A percentile compares a stretch with the other conserved stretches of the same genome.
phyloP scores from a whole-genome alignment of 768 basidiomycete species.

The Pleurotus ostreatus region DNA sequence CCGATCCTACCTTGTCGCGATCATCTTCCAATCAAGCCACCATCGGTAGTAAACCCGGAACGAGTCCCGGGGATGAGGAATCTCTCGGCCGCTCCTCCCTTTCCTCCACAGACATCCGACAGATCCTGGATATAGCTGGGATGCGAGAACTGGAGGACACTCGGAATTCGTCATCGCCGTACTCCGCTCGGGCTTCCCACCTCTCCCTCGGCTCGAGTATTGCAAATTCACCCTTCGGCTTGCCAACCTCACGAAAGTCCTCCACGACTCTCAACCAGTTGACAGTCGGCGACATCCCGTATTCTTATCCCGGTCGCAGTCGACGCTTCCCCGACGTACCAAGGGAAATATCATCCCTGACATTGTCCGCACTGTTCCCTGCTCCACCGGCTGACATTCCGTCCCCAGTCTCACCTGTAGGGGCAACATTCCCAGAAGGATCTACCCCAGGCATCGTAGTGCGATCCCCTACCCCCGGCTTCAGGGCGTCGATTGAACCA shows the following conservation, averaged over 20 bases:
- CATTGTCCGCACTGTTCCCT: slow-evolving; percentile 5
- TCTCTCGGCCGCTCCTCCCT: slow-evolving; percentile 24
- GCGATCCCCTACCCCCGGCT: background rate
- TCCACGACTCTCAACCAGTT: background rate
- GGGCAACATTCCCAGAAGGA: background rate
- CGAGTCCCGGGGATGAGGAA: slow-evolving; percentile 7
- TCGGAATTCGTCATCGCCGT: slow-evolving; percentile 11
- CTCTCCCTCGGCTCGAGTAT: background rate
- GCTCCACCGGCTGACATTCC: slow-evolving; percentile 6
- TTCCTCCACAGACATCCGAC: slow-evolving; percentile 44
- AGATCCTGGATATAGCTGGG: slow-evolving; percentile 51
- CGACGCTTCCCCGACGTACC: slow-evolving; percentile 8
- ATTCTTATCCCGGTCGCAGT: background rate
- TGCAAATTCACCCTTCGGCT: background rate
- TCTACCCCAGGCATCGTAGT: too few species aligned
- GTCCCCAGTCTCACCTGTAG: background rate
- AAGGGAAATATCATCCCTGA: background rate
- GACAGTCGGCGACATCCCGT: background rate
- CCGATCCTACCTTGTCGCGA: background rate
- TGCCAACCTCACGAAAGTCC: background rate
- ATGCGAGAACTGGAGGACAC: slow-evolving; percentile 17
- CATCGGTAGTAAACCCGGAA: background rate
- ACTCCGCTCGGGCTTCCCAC: background rate
- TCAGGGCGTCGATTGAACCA: background rate
- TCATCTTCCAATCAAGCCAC: slow-evolving; percentile 5